A percentile compares a stretch with the other conserved stretches of the same genome.
Conservation (phyloP, 148 eudicot species). For the Rhododendron ovatum region DNA sequence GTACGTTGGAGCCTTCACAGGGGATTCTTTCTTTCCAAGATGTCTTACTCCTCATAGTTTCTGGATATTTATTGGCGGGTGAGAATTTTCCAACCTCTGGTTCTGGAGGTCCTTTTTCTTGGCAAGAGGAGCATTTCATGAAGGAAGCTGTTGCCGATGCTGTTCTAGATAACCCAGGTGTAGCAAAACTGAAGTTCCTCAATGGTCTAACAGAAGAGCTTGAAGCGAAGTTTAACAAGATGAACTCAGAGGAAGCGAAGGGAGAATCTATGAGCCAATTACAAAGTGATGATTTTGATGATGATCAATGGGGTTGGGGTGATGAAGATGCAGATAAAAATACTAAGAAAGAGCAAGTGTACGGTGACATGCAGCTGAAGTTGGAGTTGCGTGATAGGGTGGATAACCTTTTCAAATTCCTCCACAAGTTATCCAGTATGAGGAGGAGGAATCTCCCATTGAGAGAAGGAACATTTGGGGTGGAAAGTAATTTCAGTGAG, state of each 20-base stretch:
- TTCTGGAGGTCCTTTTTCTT: constrained; percentile 84
- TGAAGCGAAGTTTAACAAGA: constrained; percentile 48
- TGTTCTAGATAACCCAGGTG: constrained; percentile 70
- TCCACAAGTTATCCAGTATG: constrained; percentile 70
- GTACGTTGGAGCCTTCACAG: constrained; percentile 30
- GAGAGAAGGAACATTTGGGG: constrained; percentile 41
- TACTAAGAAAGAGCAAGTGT: constrained; percentile 56
- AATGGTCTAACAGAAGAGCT: constrained; percentile 58
- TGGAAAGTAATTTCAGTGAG: constrained; percentile 40
- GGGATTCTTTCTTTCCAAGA: constrained; percentile 76
- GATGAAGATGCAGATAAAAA: constrained; percentile 69
- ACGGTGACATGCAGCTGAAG: constrained; percentile 81
- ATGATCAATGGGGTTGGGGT: constrained; percentile 95
- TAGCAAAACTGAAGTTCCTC: constrained; percentile 63
- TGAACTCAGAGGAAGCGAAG: constrained; percentile 34
- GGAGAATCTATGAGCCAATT: constrained; percentile 35
- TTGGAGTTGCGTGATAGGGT: constrained; percentile 85
- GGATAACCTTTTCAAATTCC: constrained; percentile 81
- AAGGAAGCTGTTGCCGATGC: constrained; percentile 96
- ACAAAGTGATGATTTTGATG: constrained; percentile 63
- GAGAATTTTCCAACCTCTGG: constrained; percentile 92
- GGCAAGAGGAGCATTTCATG: constrained; percentile 95
- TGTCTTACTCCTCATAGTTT: constrained; percentile 65
- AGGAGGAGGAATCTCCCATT: constrained; percentile 43
- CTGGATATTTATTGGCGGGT: constrained; percentile 88